phyloP scores from a whole-genome alignment of 352 stramenopile genomes.

The Phytophthora quininea region DNA sequence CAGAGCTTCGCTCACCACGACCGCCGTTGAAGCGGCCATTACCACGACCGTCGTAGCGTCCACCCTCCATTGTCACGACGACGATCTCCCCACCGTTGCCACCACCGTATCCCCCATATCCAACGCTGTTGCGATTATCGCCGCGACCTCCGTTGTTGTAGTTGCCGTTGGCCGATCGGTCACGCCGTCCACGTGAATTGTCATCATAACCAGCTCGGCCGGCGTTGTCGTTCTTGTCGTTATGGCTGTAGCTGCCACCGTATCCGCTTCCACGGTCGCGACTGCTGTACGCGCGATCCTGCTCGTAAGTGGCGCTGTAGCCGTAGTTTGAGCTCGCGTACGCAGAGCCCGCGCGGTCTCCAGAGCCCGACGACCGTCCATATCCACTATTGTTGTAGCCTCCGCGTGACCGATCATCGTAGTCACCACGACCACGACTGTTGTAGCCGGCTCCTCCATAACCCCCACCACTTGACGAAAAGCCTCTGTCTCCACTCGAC shows the following conservation, averaged over 20 bases:
- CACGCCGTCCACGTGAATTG: slow-evolving; percentile 8
- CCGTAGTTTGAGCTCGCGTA: not conserved
- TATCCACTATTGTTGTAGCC: slow-evolving; percentile 1
- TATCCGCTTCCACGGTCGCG: slow-evolving; percentile 32
- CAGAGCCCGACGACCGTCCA: not conserved
- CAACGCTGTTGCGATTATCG: not conserved
- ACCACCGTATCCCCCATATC: not conserved
- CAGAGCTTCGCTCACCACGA: slow-evolving; percentile 2
- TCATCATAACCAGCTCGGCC: slow-evolving; percentile 25
- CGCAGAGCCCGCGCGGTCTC: not conserved
- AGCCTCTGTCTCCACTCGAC: slow-evolving; percentile 25
- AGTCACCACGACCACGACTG: slow-evolving; percentile 2
- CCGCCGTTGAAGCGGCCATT: not conserved
- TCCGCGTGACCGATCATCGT: slow-evolving; percentile 6
- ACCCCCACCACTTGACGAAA: slow-evolving; percentile 7
- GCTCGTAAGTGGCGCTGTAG: slow-evolving; percentile 23
- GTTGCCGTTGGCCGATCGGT: not conserved
- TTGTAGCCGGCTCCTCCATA: slow-evolving; percentile 17
- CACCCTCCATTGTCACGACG: not conserved
- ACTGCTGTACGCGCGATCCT: slow-evolving; percentile 9
- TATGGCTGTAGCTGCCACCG: slow-evolving; percentile 13
- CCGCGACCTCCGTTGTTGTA: not conserved
- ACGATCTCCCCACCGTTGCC: not conserved
- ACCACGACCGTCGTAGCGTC: slow-evolving; percentile 6
- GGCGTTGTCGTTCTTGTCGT: slow-evolving; percentile 17